phyloP scores from a whole-genome alignment of 805 yeast species.

The Blastobotrys parvus region DNA sequence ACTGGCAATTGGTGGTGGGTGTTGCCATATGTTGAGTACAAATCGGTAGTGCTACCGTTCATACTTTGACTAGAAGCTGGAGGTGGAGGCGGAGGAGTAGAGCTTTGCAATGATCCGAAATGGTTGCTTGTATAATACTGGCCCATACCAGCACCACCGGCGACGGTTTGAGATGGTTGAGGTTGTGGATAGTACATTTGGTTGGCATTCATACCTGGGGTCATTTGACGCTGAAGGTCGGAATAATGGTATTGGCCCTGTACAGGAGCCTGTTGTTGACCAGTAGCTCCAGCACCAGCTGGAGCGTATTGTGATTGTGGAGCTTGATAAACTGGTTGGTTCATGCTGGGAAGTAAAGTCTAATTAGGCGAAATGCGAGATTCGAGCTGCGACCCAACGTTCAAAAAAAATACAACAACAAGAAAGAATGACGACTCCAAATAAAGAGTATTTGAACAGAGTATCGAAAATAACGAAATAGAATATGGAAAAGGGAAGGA shows the following conservation, averaged over 20 bases:
- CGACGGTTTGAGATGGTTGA: background rate
- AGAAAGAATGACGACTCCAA: background rate
- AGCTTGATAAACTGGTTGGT: background rate
- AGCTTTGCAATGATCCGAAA: background rate
- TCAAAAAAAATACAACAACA: no score
- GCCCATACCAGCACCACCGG: background rate
- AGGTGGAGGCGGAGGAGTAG: conserved; percentile 3
- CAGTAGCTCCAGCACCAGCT: background rate
- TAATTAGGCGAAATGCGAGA: no score
- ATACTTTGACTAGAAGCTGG: background rate
- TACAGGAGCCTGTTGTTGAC: background rate
- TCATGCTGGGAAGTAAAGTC: background rate
- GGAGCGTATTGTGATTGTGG: background rate
- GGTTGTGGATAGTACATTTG: background rate
- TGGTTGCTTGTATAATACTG: background rate
- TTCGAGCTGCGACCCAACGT: no score
- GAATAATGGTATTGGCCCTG: background rate
- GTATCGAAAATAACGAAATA: background rate
- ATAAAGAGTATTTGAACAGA: background rate
- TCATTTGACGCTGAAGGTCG: background rate
- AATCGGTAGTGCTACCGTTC: background rate
- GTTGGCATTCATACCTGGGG: background rate
- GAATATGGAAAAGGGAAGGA: background rate
- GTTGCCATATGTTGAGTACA: background rate
- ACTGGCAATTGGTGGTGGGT: background rate